Evolutionary conservation across 129 eudicot species (phyloP).

Genomic region (Tanacetum coccineum): DNA sequence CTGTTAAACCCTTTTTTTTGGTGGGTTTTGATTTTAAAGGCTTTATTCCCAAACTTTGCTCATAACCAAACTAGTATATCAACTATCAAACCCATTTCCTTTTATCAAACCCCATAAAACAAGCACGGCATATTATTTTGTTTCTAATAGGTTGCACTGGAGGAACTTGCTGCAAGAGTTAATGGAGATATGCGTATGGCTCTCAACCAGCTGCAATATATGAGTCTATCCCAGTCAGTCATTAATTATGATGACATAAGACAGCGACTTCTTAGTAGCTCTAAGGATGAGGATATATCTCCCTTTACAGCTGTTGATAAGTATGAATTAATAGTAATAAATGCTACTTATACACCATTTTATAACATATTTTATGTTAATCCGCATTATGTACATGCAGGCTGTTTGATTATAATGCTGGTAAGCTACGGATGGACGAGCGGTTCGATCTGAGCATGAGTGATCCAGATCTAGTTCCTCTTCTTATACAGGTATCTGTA

Average conservation of each 20-base stretch:
- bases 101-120: too few relatives aligned
- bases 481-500: conserved; percentile 67
- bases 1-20: too few relatives aligned
- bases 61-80: too few relatives aligned
- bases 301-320: conserved; percentile 97
- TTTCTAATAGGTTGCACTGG: conserved; percentile 73
- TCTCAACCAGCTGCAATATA: conserved; percentile 90
- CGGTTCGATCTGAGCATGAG: conserved; percentile 90
- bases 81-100: too few relatives aligned
- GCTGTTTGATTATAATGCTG: conserved; percentile 71
- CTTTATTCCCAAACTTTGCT: too few relatives aligned
- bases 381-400: conserved; percentile 36
- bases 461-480: conserved; percentile 95
- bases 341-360: background rate
- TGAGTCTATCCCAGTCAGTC: conserved; percentile 83
- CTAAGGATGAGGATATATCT: conserved; percentile 96
- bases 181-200: conserved; percentile 99
- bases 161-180: conserved; percentile 90
- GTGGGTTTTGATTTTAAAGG: too few relatives aligned
- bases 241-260: conserved; percentile 90
- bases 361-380: conserved; percentile 8
- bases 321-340: conserved; percentile 35
- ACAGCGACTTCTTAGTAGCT: conserved; percentile 81
- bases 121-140: too few relatives aligned
- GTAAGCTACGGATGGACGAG: conserved; percentile 89